Conservation (phyloP, 148 eudicot species). For the Arbutus unedo region DNA sequence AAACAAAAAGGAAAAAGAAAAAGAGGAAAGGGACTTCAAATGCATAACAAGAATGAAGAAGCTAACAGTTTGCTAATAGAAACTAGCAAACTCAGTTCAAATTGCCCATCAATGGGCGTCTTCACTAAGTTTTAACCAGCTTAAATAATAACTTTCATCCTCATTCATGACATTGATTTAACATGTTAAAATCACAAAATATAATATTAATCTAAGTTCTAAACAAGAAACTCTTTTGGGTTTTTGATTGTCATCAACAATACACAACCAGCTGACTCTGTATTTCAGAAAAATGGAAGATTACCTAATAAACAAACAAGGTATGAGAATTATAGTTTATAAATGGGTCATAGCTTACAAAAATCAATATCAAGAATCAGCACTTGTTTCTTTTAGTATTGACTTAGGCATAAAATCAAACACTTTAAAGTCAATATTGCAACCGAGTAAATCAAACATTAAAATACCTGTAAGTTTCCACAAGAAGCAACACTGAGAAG, state of each 20-base stretch:
- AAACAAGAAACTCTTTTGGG: background rate
- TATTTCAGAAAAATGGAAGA: background rate
- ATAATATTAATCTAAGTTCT: background rate
- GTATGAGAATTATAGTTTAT: background rate
- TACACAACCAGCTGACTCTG: background rate
- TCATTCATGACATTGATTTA: background rate
- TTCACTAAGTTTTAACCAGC: slow-evolving; percentile 2
- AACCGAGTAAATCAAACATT: too few relatives aligned
- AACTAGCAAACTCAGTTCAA: too few relatives aligned
- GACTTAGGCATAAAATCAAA: too few relatives aligned
- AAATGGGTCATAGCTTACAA: background rate
- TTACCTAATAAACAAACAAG: background rate
- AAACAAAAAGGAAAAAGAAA: too few relatives aligned
- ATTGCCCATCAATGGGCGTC: background rate
- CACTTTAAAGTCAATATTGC: too few relatives aligned
- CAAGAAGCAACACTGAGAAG: too few relatives aligned
- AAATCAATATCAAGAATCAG: background rate
- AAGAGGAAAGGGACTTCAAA: too few relatives aligned
- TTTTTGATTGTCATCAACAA: background rate
- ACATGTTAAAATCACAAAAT: background rate
- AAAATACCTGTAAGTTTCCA: too few relatives aligned
- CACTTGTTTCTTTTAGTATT: too few relatives aligned
- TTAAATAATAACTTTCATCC: background rate
- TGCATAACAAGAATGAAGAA: too few relatives aligned
- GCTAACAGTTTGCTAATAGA: too few relatives aligned